Base-by-base conservation (phyloP, 768 basidiomycete species). In the Lactarius sanguifluus region DNA sequence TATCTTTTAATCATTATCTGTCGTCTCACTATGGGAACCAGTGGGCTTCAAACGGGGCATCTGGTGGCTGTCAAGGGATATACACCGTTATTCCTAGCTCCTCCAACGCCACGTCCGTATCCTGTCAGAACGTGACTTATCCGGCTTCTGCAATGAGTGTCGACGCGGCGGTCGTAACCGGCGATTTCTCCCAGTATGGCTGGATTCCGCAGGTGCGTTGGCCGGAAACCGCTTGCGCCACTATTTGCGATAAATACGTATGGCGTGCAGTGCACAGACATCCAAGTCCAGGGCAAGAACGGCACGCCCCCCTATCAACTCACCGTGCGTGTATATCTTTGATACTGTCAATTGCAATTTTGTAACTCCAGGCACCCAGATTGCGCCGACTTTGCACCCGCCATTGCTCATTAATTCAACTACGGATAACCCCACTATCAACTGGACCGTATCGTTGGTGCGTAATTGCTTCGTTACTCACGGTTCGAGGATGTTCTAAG, bases 221-320 rank as follows among this genome's bases (percentile, higher is more conserved):
- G 25, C 20, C 2, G 30, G n/a, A 41, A 34, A 18, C 13, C 7
- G 10, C 25, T n/a, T 57, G 20, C 34, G 15, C 25, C 20, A 38
- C 36, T 38, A 25, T 28, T 43, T 57, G 5, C 7, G 61, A 32
- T 57, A 28, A 61, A 36, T 30, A 30, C 5, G 50, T 6, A 16
- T 64, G 41, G 25, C 13, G 38, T 28, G 0, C 58, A 87, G 85
- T 88, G 87, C 71, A 82, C 83, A 8, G 85, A 87, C 70, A 80
- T 88, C 36, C 77, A 80, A 18, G 69, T 87, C 50, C 77, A 76
- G 2, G 82, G 85, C 2, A 81, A 77, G 58, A 86, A 85, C 68
- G 86, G 86, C 18, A 85, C 83, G 5, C 81, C 84, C 0, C 86
- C 86, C 13, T 88, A 82, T 70, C 85, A 77, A 0, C 74, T 87